Conservation (phyloP, 495 filamentous ascomycete genomes). For the Halenospora varia region DNA sequence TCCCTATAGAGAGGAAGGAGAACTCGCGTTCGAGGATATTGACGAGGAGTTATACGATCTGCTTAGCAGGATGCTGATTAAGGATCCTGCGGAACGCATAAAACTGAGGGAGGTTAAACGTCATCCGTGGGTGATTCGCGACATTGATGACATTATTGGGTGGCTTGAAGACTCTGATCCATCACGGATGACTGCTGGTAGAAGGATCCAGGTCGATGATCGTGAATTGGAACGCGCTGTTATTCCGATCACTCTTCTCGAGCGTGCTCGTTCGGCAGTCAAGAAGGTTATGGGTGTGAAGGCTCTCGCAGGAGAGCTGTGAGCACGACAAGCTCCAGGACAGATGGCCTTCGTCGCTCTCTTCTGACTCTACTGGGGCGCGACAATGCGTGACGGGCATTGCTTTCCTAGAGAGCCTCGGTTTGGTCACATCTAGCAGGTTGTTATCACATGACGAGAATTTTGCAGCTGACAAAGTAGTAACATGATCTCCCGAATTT, state of each 20-base stretch:
- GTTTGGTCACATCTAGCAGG: too few relatives aligned
- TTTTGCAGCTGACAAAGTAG: too few relatives aligned
- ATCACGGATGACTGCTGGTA: slow-evolving; percentile 70
- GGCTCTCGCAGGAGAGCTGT: slow-evolving; percentile 50
- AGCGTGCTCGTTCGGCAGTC: slow-evolving; percentile 64
- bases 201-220: slow-evolving; percentile 88
- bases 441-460: too few relatives aligned
- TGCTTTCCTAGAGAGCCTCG: too few relatives aligned
- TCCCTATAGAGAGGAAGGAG: slow-evolving; percentile 55
- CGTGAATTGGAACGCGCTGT: slow-evolving; percentile 88
- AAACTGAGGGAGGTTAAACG: slow-evolving; percentile 89
- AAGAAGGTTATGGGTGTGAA: slow-evolving; percentile 58
- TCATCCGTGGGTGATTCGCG: slow-evolving; percentile 88
- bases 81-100: slow-evolving; percentile 85
- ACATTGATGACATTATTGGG: slow-evolving; percentile 63
- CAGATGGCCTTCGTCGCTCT: slow-evolving; percentile 22
- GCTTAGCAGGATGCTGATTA: slow-evolving; percentile 74
- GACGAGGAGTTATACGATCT: slow-evolving; percentile 79
- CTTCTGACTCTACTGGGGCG: too few relatives aligned
- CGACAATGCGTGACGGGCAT: too few relatives aligned
- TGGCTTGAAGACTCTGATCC: slow-evolving; percentile 97
- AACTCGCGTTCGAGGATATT: slow-evolving; percentile 80
- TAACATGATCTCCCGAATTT: too few relatives aligned
- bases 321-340: slow-evolving; percentile 54
- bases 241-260: slow-evolving; percentile 82